phyloP scores from a whole-genome alignment of 1,284 basidiomycete genomes.

The Ustilago xerochloae region DNA sequence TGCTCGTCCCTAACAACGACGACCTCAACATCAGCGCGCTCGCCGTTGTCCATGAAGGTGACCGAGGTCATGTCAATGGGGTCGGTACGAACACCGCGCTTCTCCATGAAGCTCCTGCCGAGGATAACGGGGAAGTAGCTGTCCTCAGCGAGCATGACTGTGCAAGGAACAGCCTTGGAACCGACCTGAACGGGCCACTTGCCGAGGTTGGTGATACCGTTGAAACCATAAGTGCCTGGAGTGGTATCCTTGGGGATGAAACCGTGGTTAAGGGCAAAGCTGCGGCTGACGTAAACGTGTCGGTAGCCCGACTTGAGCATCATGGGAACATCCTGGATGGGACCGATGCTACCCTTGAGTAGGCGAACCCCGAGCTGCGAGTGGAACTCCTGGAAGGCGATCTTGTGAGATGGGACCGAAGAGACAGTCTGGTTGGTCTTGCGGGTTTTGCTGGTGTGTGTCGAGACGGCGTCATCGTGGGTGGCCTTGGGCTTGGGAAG shows the following conservation, averaged over 20 bases:
- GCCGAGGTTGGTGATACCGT: constrained; percentile 74
- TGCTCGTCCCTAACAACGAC: constrained; percentile 67
- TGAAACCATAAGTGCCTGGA: constrained; percentile 78
- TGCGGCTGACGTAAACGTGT: constrained; percentile 93
- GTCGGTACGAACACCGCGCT: constrained; percentile 77
- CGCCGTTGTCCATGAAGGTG: constrained; percentile 93
- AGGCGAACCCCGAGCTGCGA: constrained; percentile 81
- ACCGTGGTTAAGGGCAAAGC: constrained; percentile 87
- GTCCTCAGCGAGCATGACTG: constrained; percentile 83
- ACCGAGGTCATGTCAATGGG: constrained; percentile 81
- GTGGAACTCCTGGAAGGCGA: constrained; percentile 67
- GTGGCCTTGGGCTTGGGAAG: constrained; percentile 33
- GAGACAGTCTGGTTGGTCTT: constrained; percentile 53
- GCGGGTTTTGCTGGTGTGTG: constrained; percentile 54
- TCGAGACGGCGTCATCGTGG: constrained; percentile 47
- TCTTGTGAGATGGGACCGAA: constrained; percentile 61
- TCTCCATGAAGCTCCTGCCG: constrained; percentile 92
- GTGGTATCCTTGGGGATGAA: constrained; percentile 86
- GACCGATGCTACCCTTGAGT: constrained; percentile 88
- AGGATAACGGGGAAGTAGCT: constrained; percentile 96
- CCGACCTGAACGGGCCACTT: constrained; percentile 71
- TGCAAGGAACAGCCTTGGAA: constrained; percentile 70
- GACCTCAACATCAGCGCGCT: constrained; percentile 72
- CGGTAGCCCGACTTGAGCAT: constrained; percentile 96
- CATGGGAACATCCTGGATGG: constrained; percentile 77